Evolutionary conservation across 2,329 filamentous ascomycete genomes (phyloP).

Genomic region (Botryotinia narcissicola): DNA sequence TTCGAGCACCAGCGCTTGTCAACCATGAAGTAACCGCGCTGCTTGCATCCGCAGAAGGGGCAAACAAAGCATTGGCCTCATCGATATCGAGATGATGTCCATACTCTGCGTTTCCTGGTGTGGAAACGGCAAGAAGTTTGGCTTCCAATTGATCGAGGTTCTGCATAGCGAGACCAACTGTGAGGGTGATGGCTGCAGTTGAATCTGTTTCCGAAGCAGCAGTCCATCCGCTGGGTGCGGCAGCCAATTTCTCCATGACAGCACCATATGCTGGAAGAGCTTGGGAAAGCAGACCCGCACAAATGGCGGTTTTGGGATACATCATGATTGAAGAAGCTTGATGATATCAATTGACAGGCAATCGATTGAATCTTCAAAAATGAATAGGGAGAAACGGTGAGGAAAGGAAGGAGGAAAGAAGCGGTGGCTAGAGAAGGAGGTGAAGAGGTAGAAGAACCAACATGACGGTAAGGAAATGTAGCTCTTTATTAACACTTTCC

Average conservation of each 20-base stretch:
- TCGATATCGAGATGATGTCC: conserved; percentile 51
- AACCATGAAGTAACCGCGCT: conserved; percentile 55
- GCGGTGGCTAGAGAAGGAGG: not conserved
- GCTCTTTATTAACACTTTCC: not conserved
- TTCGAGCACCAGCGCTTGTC: conserved; percentile 48
- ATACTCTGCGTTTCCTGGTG: conserved; percentile 52
- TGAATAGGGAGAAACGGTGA: not conserved
- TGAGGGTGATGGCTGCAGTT: conserved; percentile 21
- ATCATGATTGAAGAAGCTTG: conserved; percentile 15
- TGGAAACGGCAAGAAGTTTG: conserved; percentile 45
- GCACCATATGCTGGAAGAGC: conserved; percentile 13
- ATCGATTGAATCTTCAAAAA: not conserved
- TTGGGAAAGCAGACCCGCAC: conserved; percentile 19
- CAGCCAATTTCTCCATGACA: conserved; percentile 22
- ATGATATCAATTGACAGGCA: not conserved
- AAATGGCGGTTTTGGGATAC: conserved; percentile 12
- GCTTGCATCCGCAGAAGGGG: conserved; percentile 49
- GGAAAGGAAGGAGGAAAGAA: not conserved
- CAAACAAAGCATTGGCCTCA: conserved; percentile 53
- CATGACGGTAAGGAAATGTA: not conserved
- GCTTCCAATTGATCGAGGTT: conserved; percentile 47
- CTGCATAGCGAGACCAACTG: conserved; percentile 45
- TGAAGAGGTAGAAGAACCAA: not conserved
- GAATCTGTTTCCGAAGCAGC: conserved; percentile 16
- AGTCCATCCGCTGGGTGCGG: conserved; percentile 28